Base-by-base conservation (phyloP, 2,329 filamentous ascomycete genomes). In the Cephalotrichum gorgonifer region DNA sequence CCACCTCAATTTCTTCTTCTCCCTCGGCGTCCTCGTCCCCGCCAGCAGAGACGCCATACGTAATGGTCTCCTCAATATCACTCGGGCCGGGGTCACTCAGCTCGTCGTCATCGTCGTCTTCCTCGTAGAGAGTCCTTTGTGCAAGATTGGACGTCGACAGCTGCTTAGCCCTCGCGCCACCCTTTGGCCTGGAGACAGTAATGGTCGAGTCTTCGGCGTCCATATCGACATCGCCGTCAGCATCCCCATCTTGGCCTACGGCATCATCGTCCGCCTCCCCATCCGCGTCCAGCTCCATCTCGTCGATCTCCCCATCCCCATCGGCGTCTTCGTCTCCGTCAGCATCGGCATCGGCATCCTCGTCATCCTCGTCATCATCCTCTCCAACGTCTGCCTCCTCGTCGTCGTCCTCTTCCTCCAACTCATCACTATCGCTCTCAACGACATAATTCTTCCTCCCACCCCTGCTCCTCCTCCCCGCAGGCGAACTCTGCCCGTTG, bases 361-460 rank as follows among this genome's bases (percentile, higher is more conserved):
- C 67, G 26, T 66, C 67, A 17, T 56, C 56, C 11, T 64, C 61
- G 17, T 65, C 61, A 14, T 60, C 58, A n/a, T 57, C 56, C 15
- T 54, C 54, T 47, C 35, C 35, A 11, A 39, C 17, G 12, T 39
- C 35, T 20, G 22, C 7, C 35, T 39, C 35, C 17, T 62, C 57
- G 4, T 60, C 60, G 28, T 67, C 67, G 9, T 68, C 63, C 1
- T 64, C 65, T 15, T 60, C 67, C 2, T 71, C 70, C 3, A 70
- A 69, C 23, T 71, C 69, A n/a, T 71, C 69, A 33, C 67, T 69
- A 48, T 71, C 73, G 33, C 73, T 76, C 53, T 79, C 76, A 23
- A 81, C 73, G 31, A 79, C 74, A 49, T 81, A 81, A 55, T 71
- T 79, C 64, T 79, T 80, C 63, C 78, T 77, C 17, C 68, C 70